Evolutionary conservation across 2,329 filamentous ascomycete species (phyloP).

Genomic region (Aureobasidium sp.): DNA sequence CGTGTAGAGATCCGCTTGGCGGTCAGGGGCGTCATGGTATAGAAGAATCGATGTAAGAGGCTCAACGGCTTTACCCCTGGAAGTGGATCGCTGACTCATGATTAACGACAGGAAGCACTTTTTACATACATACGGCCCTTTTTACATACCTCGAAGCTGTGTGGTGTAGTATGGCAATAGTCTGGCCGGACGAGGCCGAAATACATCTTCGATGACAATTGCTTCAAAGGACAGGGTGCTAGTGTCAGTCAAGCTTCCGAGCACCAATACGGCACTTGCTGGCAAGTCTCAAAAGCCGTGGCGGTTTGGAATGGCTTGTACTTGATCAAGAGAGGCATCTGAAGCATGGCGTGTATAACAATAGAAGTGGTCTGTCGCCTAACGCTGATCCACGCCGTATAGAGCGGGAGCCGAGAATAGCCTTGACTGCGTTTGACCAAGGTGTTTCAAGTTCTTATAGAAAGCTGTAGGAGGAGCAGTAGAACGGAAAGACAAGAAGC

Average conservation of each 20-base stretch:
- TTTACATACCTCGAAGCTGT: neutral
- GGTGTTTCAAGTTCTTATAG: conserved; percentile 8
- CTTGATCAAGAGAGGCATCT: neutral
- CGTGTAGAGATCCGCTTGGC: neutral
- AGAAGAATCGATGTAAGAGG: neutral
- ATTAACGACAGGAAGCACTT: neutral
- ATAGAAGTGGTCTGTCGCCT: neutral
- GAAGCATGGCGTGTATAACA: neutral
- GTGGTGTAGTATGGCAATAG: neutral
- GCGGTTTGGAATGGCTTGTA: neutral
- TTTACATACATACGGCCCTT: neutral
- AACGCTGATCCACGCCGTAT: neutral
- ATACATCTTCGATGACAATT: neutral
- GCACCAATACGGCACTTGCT: neutral
- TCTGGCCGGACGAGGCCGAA: neutral
- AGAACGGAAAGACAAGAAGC: neutral
- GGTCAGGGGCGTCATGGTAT: neutral
- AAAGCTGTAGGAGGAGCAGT: neutral
- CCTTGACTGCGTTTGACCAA: neutral
- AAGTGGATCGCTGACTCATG: neutral
- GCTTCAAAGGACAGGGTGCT: neutral
- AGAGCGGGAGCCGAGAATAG: neutral
- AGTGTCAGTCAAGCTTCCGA: too few relatives aligned
- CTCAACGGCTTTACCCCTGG: conserved; percentile 1
- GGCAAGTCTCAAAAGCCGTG: neutral